Conservation (phyloP, 1,139 yeast genomes). For the Zhuliangozyma parablackwelliae region DNA sequence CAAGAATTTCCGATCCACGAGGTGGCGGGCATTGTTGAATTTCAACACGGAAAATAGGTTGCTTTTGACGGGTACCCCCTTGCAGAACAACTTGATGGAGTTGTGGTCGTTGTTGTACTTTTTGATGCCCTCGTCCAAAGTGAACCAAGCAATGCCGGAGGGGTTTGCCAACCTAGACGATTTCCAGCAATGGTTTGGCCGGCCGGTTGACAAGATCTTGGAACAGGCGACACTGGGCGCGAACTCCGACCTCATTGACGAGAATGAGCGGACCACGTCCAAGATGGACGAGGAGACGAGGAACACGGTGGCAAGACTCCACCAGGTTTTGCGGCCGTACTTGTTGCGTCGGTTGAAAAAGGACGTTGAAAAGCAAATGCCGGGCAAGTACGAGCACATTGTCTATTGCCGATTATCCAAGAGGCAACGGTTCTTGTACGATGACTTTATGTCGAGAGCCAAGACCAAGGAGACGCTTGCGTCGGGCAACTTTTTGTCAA, state of each 20-base stretch:
- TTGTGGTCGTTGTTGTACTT: slow-evolving; percentile 87
- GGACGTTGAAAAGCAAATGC: slow-evolving; percentile 99
- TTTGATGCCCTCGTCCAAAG: slow-evolving; percentile 85
- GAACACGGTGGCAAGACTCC: slow-evolving; percentile 81
- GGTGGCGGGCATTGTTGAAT: slow-evolving; percentile 83
- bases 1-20: slow-evolving; percentile 68
- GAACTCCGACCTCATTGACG: slow-evolving; percentile 43
- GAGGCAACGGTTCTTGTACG: slow-evolving; percentile 86
- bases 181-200: slow-evolving; percentile 97
- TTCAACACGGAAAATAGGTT: slow-evolving; percentile 89
- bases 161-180: slow-evolving; percentile 96
- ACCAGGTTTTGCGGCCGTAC: slow-evolving; percentile 91
- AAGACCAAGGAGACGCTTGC: slow-evolving; percentile 91
- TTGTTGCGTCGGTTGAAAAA: slow-evolving; percentile 85
- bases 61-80: slow-evolving; percentile 90
- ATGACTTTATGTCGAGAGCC: slow-evolving; percentile 96
- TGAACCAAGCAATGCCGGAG: slow-evolving; percentile 74
- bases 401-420: slow-evolving; percentile 89
- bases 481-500: slow-evolving; percentile 90
- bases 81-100: slow-evolving; percentile 88
- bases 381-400: slow-evolving; percentile 93
- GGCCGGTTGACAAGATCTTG: slow-evolving; percentile 88
- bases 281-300: slow-evolving; percentile 63
- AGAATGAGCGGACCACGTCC: slow-evolving; percentile 33
- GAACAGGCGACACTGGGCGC: slow-evolving; percentile 64